Evolutionary conservation across 1,284 basidiomycete genomes (phyloP).

Genomic region (Ustilago crameri): DNA sequence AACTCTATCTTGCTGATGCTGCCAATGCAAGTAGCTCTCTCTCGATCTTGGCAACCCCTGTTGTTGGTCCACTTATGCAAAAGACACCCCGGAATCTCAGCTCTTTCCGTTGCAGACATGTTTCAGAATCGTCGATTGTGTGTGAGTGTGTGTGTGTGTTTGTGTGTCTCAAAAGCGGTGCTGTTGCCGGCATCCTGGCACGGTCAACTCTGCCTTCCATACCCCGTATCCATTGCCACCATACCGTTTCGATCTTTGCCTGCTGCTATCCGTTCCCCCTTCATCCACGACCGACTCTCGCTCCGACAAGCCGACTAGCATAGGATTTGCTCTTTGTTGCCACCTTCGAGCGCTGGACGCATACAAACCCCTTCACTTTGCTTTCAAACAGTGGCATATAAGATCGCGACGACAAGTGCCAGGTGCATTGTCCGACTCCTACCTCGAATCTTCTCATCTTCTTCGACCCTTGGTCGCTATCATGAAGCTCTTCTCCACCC

Average conservation of each 20-base stretch:
- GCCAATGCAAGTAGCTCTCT: not conserved
- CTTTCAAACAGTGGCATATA: not conserved
- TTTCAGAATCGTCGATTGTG: no score
- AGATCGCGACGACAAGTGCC: not conserved
- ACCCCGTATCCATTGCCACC: not conserved
- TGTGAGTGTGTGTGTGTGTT: not conserved
- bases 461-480: not conserved
- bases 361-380: not conserved
- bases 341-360: conserved; percentile 31
- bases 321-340: not conserved
- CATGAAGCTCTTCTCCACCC: conserved; percentile 14
- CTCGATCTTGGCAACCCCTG: not conserved
- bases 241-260: not conserved
- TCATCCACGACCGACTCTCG: not conserved
- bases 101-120: not conserved
- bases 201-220: conserved; percentile 1
- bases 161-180: not conserved
- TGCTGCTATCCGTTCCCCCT: not conserved
- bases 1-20: no score
- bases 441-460: not conserved
- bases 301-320: not conserved
- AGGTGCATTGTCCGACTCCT: not conserved
- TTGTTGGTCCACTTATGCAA: no score
- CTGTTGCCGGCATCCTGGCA: conserved; percentile 1
- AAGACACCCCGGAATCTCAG: not conserved